Evolutionary conservation across 148 eudicot genomes (phyloP).

Genomic region (Cornus suecica): DNA sequence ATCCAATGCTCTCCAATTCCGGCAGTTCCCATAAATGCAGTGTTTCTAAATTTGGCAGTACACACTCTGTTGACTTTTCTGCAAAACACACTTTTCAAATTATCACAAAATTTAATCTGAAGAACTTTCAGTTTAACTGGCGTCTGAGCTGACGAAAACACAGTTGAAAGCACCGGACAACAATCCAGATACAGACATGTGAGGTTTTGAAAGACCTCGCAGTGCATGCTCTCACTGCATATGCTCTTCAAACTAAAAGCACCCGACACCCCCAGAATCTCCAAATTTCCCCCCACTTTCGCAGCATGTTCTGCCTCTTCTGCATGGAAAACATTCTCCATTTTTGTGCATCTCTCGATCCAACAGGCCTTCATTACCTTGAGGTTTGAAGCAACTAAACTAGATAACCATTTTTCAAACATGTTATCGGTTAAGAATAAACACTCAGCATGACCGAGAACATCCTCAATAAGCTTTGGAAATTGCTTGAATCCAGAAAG

Average conservation of each 20-base stretch:
- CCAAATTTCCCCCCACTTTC: neutral
- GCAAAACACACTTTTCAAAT: slow-evolving; percentile 22
- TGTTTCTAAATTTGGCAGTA: slow-evolving; percentile 13
- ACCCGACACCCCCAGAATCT: slow-evolving; percentile 25
- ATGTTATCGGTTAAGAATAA: slow-evolving; percentile 17
- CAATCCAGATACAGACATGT: slow-evolving; percentile 25
- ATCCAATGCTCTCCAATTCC: slow-evolving; percentile 19
- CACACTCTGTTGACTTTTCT: neutral
- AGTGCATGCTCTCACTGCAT: slow-evolving; percentile 6
- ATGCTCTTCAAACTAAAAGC: slow-evolving; percentile 16
- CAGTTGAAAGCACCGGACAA: slow-evolving; percentile 23
- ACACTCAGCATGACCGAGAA: slow-evolving; percentile 14
- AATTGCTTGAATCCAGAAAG: slow-evolving; percentile 19
- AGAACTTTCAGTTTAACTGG: slow-evolving; percentile 25
- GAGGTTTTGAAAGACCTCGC: slow-evolving; percentile 17
- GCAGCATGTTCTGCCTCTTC: slow-evolving; percentile 9
- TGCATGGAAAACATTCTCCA: slow-evolving; percentile 11
- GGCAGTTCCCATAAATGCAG: slow-evolving; percentile 26
- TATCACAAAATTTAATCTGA: slow-evolving; percentile 29
- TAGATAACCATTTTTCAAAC: slow-evolving; percentile 6
- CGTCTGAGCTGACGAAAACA: slow-evolving; percentile 12
- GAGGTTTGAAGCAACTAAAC: slow-evolving; percentile 13
- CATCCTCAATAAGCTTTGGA: slow-evolving; percentile 13
- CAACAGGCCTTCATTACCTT: slow-evolving; percentile 28
- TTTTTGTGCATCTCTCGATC: slow-evolving; percentile 32